Conservation (phyloP, 345 rosid genomes). For the Brassica rapa region DNA sequence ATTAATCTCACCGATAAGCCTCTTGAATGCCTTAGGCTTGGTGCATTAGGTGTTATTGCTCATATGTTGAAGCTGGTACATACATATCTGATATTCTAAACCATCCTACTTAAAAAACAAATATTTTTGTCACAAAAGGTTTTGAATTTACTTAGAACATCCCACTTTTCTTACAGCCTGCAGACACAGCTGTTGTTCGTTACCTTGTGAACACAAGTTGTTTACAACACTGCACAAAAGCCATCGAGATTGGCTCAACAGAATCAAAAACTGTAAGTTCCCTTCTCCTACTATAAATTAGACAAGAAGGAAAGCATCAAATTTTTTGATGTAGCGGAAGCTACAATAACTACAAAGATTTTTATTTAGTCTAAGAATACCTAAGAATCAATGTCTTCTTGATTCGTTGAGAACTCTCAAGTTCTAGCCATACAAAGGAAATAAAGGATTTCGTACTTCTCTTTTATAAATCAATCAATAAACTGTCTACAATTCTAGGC, state of each 20-base stretch:
- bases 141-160: background rate
- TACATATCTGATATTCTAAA: background rate
- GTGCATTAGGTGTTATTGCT: slow-evolving; percentile 60
- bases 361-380: too few species aligned
- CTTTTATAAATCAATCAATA: too few species aligned
- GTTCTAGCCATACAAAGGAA: too few species aligned
- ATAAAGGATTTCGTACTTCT: too few species aligned
- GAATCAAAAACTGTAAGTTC: slow-evolving; percentile 51
- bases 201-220: slow-evolving; percentile 40
- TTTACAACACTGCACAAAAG: slow-evolving; percentile 39
- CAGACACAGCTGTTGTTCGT: slow-evolving; percentile 31
- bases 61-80: slow-evolving; percentile 51
- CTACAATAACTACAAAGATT: too few species aligned
- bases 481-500: too few species aligned
- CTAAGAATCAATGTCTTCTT: too few species aligned
- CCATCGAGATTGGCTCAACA: slow-evolving; percentile 46
- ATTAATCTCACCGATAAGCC: slow-evolving; percentile 26
- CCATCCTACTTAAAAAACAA: background rate
- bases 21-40: slow-evolving; percentile 50
- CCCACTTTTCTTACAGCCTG: slow-evolving; percentile 37
- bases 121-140: background rate
- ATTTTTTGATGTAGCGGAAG: too few species aligned
- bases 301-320: background rate
- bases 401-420: too few species aligned
- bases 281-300: background rate